These are phyloP conservation scores for Sicyos baderoa DNA, from an alignment of 306 rosid genomes.

Conservation along the genomic window DNA sequence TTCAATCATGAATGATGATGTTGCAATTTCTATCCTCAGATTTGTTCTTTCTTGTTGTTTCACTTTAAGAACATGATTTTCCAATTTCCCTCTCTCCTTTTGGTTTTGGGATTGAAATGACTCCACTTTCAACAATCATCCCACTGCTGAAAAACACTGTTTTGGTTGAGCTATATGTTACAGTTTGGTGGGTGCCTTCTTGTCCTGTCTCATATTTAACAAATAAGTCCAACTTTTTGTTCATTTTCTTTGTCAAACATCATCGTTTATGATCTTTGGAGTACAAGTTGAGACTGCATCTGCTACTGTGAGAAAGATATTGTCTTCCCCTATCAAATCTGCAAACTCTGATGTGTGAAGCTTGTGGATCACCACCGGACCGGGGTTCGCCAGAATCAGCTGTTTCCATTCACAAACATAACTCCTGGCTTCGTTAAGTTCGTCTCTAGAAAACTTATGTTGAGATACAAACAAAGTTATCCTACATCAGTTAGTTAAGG, in stretches of 20 bases:
- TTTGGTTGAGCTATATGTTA: neutral
- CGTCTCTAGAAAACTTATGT: too few relatives aligned
- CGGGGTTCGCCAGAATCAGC: constrained; percentile 93
- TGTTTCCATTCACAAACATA: constrained; percentile 23
- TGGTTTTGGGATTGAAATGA: neutral
- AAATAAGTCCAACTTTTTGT: neutral
- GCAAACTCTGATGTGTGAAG: constrained; percentile 56
- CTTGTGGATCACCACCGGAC: constrained; percentile 75
- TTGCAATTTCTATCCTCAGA: neutral
- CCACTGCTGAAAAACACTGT: constrained; percentile 1
- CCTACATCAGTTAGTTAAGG: too few relatives aligned
- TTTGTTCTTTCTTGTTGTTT: neutral
- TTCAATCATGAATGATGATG: neutral
- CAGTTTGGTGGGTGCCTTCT: constrained; percentile 9
- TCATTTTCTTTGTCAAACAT: constrained; percentile 29
- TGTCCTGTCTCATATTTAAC: neutral
- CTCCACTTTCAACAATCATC: neutral
- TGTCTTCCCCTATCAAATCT: constrained; percentile 56
- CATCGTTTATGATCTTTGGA: constrained; percentile 48
- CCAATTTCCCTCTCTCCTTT: neutral
- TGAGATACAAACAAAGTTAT: too few relatives aligned
- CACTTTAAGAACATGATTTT: neutral
- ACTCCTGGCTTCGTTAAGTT: neutral
- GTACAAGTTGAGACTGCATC: constrained; percentile 68
- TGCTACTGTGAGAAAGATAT: constrained; percentile 79